Base-by-base conservation (phyloP, 257 asterid genomes). In the Plantago major region DNA sequence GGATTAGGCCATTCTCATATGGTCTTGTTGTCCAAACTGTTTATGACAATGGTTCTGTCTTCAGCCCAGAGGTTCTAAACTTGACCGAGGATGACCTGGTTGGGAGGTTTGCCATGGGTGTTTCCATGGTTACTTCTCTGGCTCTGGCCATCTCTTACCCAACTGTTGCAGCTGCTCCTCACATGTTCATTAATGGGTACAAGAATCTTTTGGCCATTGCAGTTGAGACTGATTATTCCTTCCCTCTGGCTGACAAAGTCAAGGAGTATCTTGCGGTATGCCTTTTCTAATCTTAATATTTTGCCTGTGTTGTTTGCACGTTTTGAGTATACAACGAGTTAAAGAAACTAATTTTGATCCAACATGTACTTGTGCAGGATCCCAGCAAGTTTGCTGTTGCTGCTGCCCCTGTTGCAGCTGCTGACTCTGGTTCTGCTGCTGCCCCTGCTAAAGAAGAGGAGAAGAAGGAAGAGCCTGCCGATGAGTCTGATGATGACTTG, bases 91-190 rank as follows among this genome's bases (percentile, higher is more conserved):
- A 92, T 57, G 99, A 92, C 63, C 95, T 89, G 5, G 0, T 83
- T 12, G 88, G 15, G 67, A 92, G 81, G 82, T 92, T 92, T 64
- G 94, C 94, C 0, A 2, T 44, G 55, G 97, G 99, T 52, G 95
- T 89, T 15, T 86, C 95, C 50, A 73, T 83, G 86, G 87, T 84
- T 28, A 82, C 91, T 26, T 69, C 99, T 0, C 70, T 92, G 66
- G 66, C 95, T 1, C 67, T 92, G 62, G 97, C 95, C 13, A 65
- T 84, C 44, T 77, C 96, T 1, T 92, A 81, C 77, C 99, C 99
- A 2, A 87, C 97, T 3, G 70, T 89, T 6, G 97, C 96, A 7
- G 96, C 97, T 16, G 95, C 95, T 0, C 99, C 97, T 0, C 95
- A 86, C 81, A 89, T 92, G 95, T 80, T 89, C 60, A 68, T 84